Conservation (phyloP, 2,329 filamentous ascomycete genomes). For the Daldinia eschscholtzii region DNA sequence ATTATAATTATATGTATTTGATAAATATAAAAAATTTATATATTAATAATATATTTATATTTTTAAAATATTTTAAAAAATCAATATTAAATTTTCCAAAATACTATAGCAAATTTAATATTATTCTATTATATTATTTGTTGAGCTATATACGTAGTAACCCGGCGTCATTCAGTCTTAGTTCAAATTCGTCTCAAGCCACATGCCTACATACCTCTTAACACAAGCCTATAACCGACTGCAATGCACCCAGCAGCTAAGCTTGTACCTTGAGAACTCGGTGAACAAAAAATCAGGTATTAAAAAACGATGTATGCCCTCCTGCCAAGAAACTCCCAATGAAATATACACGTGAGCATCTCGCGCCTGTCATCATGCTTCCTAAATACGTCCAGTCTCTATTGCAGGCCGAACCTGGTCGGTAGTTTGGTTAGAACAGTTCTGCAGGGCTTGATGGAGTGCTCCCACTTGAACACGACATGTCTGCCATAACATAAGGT, state of each 20-base stretch:
- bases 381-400: conserved; percentile 37
- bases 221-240: conserved; percentile 26
- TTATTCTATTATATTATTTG: conserved; percentile 51
- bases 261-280: conserved; percentile 39
- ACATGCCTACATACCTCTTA: conserved; percentile 34
- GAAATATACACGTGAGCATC: conserved; percentile 49
- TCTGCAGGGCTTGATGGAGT: conserved; percentile 6
- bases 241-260: conserved; percentile 44
- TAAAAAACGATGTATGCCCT: conserved; percentile 52
- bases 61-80: too few relatives aligned
- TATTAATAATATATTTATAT: too few relatives aligned
- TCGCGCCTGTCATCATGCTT: conserved; percentile 32
- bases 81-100: too few relatives aligned
- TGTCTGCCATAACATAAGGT: conserved; percentile 17
- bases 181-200: conserved; percentile 37
- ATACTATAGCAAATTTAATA: too few relatives aligned
- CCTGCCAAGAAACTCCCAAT: conserved; percentile 48
- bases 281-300: conserved; percentile 50
- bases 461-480: conserved; percentile 11
- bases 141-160: conserved; percentile 40
- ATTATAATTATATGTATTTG: too few relatives aligned
- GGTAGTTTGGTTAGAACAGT: conserved; percentile 5
- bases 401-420: conserved; percentile 10
- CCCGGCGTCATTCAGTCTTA: conserved; percentile 44
- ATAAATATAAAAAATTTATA: too few relatives aligned